A percentile compares a stretch with the other conserved stretches of the same genome.
Conservation (phyloP, 2,329 filamentous ascomycete species). For the Lecanicillium sp. region DNA sequence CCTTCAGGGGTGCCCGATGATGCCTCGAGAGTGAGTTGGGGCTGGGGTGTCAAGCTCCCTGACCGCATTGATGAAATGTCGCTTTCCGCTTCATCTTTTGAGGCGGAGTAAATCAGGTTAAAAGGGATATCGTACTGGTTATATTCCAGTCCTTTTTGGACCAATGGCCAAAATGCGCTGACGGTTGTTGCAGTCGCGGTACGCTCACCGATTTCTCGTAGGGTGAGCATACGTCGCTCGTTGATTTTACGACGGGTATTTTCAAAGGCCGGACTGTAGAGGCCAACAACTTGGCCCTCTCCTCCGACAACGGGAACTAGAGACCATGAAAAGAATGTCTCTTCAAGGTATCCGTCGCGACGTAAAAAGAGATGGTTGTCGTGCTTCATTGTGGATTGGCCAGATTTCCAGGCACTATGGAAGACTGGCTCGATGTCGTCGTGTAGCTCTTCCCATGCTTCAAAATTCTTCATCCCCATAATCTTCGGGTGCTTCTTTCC, state of each 20-base stretch:
- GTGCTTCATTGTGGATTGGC: conserved; percentile 78
- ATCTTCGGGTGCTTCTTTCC: conserved; percentile 70
- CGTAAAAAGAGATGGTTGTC: conserved; percentile 71
- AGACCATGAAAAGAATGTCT: conserved; percentile 78
- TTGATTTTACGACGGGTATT: conserved; percentile 74
- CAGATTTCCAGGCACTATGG: conserved; percentile 58
- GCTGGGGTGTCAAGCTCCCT: conserved; percentile 54
- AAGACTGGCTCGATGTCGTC: conserved; percentile 63
- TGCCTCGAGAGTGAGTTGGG: conserved; percentile 64
- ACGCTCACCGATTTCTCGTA: conserved; percentile 71
- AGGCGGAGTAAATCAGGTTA: conserved; percentile 68
- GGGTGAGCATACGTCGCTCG: conserved; percentile 71
- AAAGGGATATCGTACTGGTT: conserved; percentile 75
- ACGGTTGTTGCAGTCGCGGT: conserved; percentile 68
- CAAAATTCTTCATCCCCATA: conserved; percentile 66
- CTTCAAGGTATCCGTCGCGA: conserved; percentile 65
- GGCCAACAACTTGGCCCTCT: conserved; percentile 66
- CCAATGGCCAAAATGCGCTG: conserved; percentile 66
- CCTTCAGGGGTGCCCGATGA: conserved; percentile 60
- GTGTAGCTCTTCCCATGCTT: conserved; percentile 72
- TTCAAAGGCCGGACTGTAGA: conserved; percentile 78
- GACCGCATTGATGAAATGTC: conserved; percentile 68
- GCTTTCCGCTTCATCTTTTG: conserved; percentile 59
- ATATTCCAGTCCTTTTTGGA: conserved; percentile 62
- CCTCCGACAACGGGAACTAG: conserved; percentile 71